Conservation (phyloP, 192 early-diverging fungal genomes). For the Chytriomyces hyalinus region DNA sequence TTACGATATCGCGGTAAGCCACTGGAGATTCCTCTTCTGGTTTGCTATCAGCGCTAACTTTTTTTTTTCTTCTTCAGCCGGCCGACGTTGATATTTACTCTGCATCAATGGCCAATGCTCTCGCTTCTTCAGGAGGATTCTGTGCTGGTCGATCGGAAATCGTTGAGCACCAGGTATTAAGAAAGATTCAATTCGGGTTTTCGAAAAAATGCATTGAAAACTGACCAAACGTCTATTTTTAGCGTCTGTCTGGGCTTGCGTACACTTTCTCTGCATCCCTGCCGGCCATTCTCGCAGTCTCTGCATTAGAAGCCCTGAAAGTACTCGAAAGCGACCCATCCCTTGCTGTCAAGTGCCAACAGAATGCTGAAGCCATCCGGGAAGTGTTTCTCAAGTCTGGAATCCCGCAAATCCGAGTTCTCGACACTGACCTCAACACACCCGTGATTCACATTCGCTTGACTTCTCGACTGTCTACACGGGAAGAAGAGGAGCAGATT, state of each 20-base stretch:
- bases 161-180: constrained; percentile 70
- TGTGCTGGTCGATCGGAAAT: constrained; percentile 86
- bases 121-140: constrained; percentile 90
- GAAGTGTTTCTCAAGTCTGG: constrained; percentile 57
- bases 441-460: constrained; percentile 83
- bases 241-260: constrained; percentile 85
- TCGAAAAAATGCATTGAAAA: no score
- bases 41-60: not conserved
- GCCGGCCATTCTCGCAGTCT: constrained; percentile 89
- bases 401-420: constrained; percentile 50
- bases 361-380: constrained; percentile 71
- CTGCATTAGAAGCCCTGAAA: constrained; percentile 82
- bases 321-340: constrained; percentile 58
- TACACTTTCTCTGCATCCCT: constrained; percentile 96
- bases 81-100: constrained; percentile 87
- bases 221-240: constrained; percentile 9
- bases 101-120: constrained; percentile 78
- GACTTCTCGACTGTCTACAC: constrained; percentile 28
- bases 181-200: no score
- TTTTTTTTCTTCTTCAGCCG: constrained; percentile 43
- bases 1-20: constrained; percentile 67
- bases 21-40: not conserved
- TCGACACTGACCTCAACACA: constrained; percentile 61
- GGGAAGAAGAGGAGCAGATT: constrained; percentile 76
- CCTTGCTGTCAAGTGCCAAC: constrained; percentile 59